A percentile compares a stretch with the other conserved stretches of the same genome.
phyloP scores from a whole-genome alignment of 768 basidiomycete genomes.

The Cantharellus anzutake region DNA sequence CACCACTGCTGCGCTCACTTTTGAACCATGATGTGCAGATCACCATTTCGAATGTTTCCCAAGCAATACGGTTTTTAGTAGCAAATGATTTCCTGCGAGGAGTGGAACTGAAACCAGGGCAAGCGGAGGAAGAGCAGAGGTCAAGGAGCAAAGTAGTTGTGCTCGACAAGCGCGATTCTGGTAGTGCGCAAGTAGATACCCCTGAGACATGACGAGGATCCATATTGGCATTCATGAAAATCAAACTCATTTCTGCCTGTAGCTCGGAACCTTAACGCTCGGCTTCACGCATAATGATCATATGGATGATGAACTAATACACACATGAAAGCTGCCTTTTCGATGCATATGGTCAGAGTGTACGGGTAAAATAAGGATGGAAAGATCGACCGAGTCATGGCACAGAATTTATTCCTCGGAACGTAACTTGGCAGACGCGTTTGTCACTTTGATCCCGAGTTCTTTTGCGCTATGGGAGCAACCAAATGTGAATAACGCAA shows the following conservation, averaged over 20 bases:
- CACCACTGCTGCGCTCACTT: conserved; percentile 66
- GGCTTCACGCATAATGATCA: too few relatives aligned
- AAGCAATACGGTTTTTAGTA: conserved; percentile 77
- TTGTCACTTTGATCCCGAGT: conserved; percentile 84
- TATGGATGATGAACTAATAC: too few relatives aligned
- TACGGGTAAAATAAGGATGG: too few relatives aligned
- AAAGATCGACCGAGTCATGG: too few relatives aligned
- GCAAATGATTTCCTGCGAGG: conserved; percentile 71
- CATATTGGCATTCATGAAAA: too few relatives aligned
- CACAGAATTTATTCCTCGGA: conserved; percentile 51
- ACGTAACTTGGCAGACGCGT: conserved; percentile 79
- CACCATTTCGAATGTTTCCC: conserved; percentile 81
- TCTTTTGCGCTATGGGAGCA: conserved; percentile 45
- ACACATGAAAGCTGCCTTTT: too few relatives aligned
- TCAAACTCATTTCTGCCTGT: too few relatives aligned
- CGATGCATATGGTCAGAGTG: too few relatives aligned
- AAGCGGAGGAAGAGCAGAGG: conserved; percentile 24
- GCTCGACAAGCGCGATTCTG: not conserved
- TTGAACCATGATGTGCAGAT: conserved; percentile 70
- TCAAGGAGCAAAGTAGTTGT: not conserved
- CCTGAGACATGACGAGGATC: too few relatives aligned
- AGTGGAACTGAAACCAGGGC: conserved; percentile 67
- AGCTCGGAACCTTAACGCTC: too few relatives aligned
- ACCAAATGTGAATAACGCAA: not conserved
- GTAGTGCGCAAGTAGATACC: too few relatives aligned